phyloP scores from a whole-genome alignment of 257 asterid genomes.

The Nicotiana tabacum region DNA sequence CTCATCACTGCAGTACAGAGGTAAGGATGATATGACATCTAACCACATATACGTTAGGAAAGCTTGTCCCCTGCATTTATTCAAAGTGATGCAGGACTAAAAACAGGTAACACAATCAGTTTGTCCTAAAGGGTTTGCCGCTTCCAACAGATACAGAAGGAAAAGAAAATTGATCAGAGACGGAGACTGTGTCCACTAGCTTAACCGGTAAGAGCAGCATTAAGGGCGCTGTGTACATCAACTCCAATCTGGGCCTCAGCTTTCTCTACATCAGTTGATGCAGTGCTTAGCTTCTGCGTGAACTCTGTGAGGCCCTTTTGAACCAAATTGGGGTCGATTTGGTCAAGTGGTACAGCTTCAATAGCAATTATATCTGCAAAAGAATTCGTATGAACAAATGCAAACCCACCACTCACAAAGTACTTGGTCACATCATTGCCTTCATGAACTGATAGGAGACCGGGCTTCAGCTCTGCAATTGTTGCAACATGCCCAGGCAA shows the following conservation, averaged over 20 bases:
- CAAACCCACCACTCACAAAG: constrained; percentile 73
- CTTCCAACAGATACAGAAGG: neutral
- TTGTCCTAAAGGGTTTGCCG: neutral
- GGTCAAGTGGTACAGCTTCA: constrained; percentile 75
- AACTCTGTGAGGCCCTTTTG: constrained; percentile 68
- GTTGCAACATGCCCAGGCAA: constrained; percentile 88
- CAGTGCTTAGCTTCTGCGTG: constrained; percentile 69
- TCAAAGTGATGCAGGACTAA: constrained; percentile 8
- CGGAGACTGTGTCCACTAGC: neutral
- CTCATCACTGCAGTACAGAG: neutral
- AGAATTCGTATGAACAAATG: constrained; percentile 72
- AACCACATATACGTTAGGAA: neutral
- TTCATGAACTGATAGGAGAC: constrained; percentile 69
- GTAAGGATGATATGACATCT: neutral
- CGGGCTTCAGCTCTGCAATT: constrained; percentile 81
- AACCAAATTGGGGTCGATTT: constrained; percentile 50
- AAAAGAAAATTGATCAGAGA: neutral
- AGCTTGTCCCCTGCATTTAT: neutral
- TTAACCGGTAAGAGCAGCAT: constrained; percentile 74
- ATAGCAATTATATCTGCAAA: constrained; percentile 64
- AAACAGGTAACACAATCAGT: neutral
- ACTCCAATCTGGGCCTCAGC: constrained; percentile 85
- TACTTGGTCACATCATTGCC: constrained; percentile 65
- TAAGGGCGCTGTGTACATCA: constrained; percentile 83
- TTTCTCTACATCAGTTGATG: constrained; percentile 73